Base-by-base conservation (phyloP, 1,284 basidiomycete genomes). In the Cryptococcus sp. region DNA sequence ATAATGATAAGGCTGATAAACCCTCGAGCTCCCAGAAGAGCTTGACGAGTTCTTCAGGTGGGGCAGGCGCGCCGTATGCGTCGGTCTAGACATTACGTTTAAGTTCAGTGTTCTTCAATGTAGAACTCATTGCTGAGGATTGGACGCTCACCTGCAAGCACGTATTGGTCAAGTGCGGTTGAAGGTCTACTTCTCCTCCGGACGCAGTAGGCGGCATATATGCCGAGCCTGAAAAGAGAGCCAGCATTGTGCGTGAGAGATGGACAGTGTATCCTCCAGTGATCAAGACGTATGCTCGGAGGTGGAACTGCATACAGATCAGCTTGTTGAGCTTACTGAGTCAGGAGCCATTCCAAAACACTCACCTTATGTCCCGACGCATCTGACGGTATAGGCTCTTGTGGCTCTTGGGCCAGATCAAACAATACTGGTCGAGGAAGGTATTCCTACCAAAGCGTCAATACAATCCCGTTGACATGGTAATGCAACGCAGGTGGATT, bases 161-260 rank as follows among this genome's bases (percentile, higher is more conserved):
- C 0, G 96, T 97, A 72, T 99, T 99, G 40, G 95, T 99, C 19
- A 99, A 81, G 76, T 99, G 96, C 0, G 89, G 84, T 1, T 82
- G 69, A 6, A 98, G 82, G 72, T 93, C 86, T 13, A 82, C 51
- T 13, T 69, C 61, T 5, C 44, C 73, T 0, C 58, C 62, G 1
- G 58, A 62, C 1, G 63, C 40, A 5, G 58, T 63, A 3, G 86
- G 86, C 0, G 73, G 46, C 0, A 65, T 60, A 70, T 91, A 94
- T 5, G 87, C 83, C 17, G 83, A 80, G 1, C 86, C 80, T 5
- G 91, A 88, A 75, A 97, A 96, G 1, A 98, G 80, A 6, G 93
- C 91, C 19, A 99, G 84, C 66, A 95, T 86, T 20, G 87, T 86
- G 52, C 87, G 83, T 63, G 89, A 91, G 46, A 97, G 82, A 75